Percentiles rank a stretch among this genome's conserved stretches.
Conservation (phyloP, 306 rosid genomes). For the Rosa rugosa region DNA sequence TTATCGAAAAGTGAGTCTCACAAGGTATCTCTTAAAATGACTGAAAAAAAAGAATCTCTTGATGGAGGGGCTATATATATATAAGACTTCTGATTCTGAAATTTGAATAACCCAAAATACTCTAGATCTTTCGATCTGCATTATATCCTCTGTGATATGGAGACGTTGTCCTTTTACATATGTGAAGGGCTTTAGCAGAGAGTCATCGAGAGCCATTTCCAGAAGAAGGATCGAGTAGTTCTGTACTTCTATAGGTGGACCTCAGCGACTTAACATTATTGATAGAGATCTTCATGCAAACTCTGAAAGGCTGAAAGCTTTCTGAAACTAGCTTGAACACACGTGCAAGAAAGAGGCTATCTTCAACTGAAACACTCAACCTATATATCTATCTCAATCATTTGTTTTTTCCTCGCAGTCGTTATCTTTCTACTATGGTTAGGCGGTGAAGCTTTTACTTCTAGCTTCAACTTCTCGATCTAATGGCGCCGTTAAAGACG, state of each 20-base stretch:
- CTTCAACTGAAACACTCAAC: neutral
- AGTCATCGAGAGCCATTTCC: neutral
- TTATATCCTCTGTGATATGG: too few relatives aligned
- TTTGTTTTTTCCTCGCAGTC: neutral
- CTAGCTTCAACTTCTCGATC: too few relatives aligned
- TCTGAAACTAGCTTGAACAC: neutral
- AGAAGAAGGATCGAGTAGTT: neutral
- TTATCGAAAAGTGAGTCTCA: too few relatives aligned
- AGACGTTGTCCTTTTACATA: too few relatives aligned
- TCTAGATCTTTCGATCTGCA: too few relatives aligned
- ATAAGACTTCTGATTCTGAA: too few relatives aligned
- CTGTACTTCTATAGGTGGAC: too few relatives aligned
- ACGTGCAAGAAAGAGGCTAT: neutral
- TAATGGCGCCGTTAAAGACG: neutral
- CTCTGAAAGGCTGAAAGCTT: neutral
- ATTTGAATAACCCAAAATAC: too few relatives aligned
- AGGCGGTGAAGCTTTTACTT: neutral
- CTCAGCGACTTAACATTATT: neutral
- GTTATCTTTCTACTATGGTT: neutral
- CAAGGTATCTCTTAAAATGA: too few relatives aligned
- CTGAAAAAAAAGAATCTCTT: too few relatives aligned
- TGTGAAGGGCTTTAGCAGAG: neutral
- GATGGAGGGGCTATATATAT: too few relatives aligned
- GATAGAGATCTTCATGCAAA: neutral
- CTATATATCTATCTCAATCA: neutral